Conservation (phyloP, 2,329 filamentous ascomycete genomes). For the Beauveria sp. region DNA sequence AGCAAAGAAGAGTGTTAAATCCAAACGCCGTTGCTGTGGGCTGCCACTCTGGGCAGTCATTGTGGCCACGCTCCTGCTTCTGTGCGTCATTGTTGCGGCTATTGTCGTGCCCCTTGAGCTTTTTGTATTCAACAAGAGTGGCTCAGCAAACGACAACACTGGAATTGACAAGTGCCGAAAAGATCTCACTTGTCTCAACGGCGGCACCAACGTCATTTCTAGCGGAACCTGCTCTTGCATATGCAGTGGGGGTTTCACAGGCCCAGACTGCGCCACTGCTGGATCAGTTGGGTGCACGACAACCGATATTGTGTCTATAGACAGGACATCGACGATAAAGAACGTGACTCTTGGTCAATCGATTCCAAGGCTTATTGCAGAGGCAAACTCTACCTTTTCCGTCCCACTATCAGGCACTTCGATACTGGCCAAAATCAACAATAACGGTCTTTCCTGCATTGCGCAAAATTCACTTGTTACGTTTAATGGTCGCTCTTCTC, state of each 20-base stretch:
- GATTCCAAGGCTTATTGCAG: constrained; percentile 65
- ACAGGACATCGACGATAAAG: constrained; percentile 30
- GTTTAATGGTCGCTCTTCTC: constrained; percentile 54
- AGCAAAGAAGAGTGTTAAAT: constrained; percentile 22
- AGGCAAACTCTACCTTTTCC: constrained; percentile 60
- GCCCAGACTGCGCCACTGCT: constrained; percentile 40
- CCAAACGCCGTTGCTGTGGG: constrained; percentile 67
- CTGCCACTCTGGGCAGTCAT: constrained; percentile 75
- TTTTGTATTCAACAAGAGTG: constrained; percentile 48
- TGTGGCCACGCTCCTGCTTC: constrained; percentile 52
- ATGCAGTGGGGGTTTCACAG: constrained; percentile 80
- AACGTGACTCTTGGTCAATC: constrained; percentile 77
- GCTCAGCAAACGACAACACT: constrained; percentile 27
- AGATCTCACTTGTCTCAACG: constrained; percentile 64
- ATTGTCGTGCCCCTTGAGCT: constrained; percentile 69
- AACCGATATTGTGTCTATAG: constrained; percentile 35
- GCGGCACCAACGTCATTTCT: constrained; percentile 66
- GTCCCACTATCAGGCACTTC: constrained; percentile 63
- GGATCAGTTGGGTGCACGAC: constrained; percentile 46
- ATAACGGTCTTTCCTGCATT: constrained; percentile 68
- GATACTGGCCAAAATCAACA: constrained; percentile 70
- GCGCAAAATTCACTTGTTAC: constrained; percentile 83
- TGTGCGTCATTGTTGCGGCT: constrained; percentile 71
- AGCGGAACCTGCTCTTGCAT: constrained; percentile 72
- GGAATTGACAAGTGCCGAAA: constrained; percentile 48